Conservation (phyloP, 2,329 filamentous ascomycete genomes). For the Hypoxylon sp. region DNA sequence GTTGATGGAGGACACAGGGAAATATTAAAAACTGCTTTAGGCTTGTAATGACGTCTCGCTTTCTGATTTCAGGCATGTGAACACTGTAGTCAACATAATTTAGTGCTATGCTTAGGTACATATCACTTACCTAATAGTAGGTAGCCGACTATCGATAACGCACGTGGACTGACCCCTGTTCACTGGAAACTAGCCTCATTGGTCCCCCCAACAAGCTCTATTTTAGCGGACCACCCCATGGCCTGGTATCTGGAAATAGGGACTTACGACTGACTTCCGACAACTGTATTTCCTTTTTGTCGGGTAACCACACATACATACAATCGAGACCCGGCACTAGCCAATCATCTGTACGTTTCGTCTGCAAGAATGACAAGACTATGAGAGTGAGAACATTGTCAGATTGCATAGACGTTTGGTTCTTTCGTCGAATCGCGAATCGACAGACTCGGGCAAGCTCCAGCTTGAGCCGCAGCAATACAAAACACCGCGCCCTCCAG, state of each 20-base stretch:
- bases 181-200: conserved; percentile 21
- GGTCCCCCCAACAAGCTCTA: conserved; percentile 18
- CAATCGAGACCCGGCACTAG: neutral
- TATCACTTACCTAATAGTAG: neutral
- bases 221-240: conserved; percentile 15
- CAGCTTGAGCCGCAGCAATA: conserved; percentile 25
- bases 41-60: conserved; percentile 24
- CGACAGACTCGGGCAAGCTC: conserved; percentile 16
- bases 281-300: conserved; percentile 20
- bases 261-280: conserved; percentile 17
- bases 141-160: conserved; percentile 25
- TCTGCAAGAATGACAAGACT: conserved; percentile 20
- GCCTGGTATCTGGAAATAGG: conserved; percentile 19
- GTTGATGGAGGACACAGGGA: conserved; percentile 52
- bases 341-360: neutral
- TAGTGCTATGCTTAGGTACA: too few species aligned
- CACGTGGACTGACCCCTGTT: conserved; percentile 14
- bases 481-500: conserved; percentile 8
- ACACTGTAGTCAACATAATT: neutral
- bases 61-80: conserved; percentile 1
- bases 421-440: conserved; percentile 21
- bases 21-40: neutral
- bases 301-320: neutral
- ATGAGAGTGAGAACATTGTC: conserved; percentile 23
- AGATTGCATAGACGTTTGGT: conserved; percentile 28